Percentiles rank a stretch among this genome's conserved stretches.
These are phyloP conservation scores for Sclerospora graminicola DNA, from an alignment of 352 stramenopile species.

Conservation along the genomic window DNA sequence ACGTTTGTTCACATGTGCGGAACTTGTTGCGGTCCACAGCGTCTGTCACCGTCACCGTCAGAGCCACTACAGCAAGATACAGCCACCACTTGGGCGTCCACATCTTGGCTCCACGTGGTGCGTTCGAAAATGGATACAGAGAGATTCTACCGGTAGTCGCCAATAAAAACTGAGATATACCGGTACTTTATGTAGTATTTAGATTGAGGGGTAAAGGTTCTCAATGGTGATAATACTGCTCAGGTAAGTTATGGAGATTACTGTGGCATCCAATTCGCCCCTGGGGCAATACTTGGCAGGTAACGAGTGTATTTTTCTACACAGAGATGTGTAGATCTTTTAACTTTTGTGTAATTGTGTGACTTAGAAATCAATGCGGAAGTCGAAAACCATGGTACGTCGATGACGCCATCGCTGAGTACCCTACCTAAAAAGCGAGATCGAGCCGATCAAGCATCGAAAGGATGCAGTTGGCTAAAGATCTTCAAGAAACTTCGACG, in stretches of 20 bases:
- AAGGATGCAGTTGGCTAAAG: neutral
- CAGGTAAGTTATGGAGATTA: slow-evolving; percentile 33
- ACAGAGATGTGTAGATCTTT: too few relatives aligned
- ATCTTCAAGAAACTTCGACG: neutral
- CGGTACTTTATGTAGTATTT: too few relatives aligned
- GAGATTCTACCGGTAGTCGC: neutral
- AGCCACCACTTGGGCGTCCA: slow-evolving; percentile 12
- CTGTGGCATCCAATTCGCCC: slow-evolving; percentile 26
- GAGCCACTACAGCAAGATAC: slow-evolving; percentile 4
- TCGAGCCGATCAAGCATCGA: neutral
- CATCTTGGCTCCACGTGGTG: slow-evolving; percentile 13
- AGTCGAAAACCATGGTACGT: neutral
- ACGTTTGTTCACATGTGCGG: slow-evolving; percentile 94
- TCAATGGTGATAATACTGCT: neutral
- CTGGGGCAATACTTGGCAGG: slow-evolving; percentile 53
- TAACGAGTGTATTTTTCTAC: slow-evolving; percentile 8
- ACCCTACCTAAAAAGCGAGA: slow-evolving; percentile 2
- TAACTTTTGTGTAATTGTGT: too few relatives aligned
- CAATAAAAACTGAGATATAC: too few relatives aligned
- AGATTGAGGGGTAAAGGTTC: too few relatives aligned
- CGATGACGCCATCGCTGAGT: slow-evolving; percentile 9
- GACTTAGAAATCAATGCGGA: slow-evolving; percentile 15
- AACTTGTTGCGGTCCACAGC: slow-evolving; percentile 98
- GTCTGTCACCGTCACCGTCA: neutral
- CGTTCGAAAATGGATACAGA: slow-evolving; percentile 2